Evolutionary conservation across 2,329 filamentous ascomycete species (phyloP).

Genomic region (Verruconis gallopava): DNA sequence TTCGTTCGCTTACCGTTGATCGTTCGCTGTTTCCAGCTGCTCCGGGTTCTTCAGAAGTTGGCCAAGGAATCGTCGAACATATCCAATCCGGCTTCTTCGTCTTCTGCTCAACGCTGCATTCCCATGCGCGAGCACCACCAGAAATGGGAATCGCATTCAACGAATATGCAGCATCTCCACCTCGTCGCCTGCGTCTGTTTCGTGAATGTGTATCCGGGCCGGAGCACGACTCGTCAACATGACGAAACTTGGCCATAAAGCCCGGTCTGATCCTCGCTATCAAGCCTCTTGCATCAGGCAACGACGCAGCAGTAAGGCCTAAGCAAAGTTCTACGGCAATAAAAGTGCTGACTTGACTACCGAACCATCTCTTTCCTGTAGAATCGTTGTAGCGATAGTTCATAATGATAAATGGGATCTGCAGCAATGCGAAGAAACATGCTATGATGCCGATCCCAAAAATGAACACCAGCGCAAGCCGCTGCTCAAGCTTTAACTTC

Average conservation of each 20-base stretch:
- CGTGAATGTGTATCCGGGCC: not conserved
- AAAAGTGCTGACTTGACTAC: slow-evolving; percentile 6
- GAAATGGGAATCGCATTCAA: not conserved
- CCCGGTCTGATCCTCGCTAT: slow-evolving; percentile 7
- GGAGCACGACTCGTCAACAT: slow-evolving; percentile 4
- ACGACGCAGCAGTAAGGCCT: slow-evolving; percentile 2
- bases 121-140: slow-evolving; percentile 2
- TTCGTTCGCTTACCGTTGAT: too few species aligned
- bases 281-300: slow-evolving; percentile 9
- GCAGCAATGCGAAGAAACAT: slow-evolving; percentile 8
- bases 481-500: slow-evolving; percentile 5
- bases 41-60: too few species aligned
- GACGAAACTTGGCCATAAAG: slow-evolving; percentile 7
- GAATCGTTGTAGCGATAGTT: slow-evolving; percentile 6
- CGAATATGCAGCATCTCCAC: not conserved
- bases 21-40: too few species aligned
- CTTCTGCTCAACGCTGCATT: not conserved
- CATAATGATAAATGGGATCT: slow-evolving; percentile 10
- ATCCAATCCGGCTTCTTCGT: slow-evolving; percentile 8
- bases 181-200: not conserved
- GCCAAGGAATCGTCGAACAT: not conserved
- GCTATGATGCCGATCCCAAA: slow-evolving; percentile 9
- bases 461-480: slow-evolving; percentile 6
- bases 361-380: slow-evolving; percentile 7
- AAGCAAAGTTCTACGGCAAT: slow-evolving; percentile 9